These are phyloP conservation scores for Parascedosporium putredinis DNA, from an alignment of 2,329 filamentous ascomycete genomes.

Conservation along the genomic window DNA sequence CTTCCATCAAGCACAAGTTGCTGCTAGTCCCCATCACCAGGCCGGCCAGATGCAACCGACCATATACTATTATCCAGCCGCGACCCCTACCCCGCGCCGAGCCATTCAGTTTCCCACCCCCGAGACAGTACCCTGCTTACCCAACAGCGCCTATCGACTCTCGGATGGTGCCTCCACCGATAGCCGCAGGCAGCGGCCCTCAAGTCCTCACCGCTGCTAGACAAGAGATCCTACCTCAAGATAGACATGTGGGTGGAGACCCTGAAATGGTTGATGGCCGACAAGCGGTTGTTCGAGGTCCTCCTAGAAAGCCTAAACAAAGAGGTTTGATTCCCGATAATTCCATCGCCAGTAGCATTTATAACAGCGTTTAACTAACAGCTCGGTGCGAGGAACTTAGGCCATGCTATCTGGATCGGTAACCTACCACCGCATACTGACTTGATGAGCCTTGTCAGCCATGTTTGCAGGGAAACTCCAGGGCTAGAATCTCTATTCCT, in stretches of 20 bases:
- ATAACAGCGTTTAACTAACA: too few species aligned
- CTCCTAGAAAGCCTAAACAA: conserved; percentile 47
- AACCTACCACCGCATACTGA: conserved; percentile 80
- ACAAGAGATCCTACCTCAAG: neutral
- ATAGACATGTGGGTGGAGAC: neutral
- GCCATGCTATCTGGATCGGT: conserved; percentile 91
- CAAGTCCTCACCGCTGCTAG: neutral
- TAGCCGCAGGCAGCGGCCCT: conserved; percentile 1
- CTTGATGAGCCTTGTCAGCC: conserved; percentile 75
- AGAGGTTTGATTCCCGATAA: conserved; percentile 37
- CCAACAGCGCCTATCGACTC: neutral
- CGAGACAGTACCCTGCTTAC: neutral
- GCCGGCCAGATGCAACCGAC: conserved; percentile 13
- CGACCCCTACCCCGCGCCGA: neutral
- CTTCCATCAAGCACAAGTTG: conserved; percentile 33
- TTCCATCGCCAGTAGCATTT: too few species aligned
- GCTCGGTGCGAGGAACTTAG: conserved; percentile 23
- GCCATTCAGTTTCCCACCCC: neutral
- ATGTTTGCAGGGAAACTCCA: conserved; percentile 71
- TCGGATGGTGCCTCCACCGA: neutral
- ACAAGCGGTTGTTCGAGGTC: conserved; percentile 27
- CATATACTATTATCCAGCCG: neutral
- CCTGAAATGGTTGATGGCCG: neutral
- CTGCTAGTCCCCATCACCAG: conserved; percentile 29
- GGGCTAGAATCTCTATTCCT: conserved; percentile 84